Conservation (phyloP, 2,329 filamentous ascomycete genomes). For the Ophiostoma quercus region DNA sequence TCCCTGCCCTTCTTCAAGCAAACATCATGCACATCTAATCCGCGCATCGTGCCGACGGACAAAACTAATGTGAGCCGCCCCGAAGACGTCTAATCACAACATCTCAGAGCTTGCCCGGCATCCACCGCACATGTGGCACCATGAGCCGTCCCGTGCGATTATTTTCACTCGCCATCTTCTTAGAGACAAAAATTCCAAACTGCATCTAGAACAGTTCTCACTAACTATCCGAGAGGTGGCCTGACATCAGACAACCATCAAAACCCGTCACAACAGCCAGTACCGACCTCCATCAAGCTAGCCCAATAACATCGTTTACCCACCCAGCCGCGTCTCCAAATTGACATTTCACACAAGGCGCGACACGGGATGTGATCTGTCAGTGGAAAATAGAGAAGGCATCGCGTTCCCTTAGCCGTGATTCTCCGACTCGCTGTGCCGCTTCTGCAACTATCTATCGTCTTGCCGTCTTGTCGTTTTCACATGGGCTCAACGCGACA, state of each 20-base stretch:
- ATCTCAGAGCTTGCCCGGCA: not conserved
- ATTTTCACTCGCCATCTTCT: not conserved
- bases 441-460: not conserved
- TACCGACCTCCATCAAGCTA: not conserved
- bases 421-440: not conserved
- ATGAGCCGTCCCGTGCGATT: not conserved
- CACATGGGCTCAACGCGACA: constrained; percentile 4
- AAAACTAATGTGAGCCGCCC: not conserved
- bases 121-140: not conserved
- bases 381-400: not conserved
- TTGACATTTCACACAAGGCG: not conserved
- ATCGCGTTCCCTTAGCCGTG: not conserved
- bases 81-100: not conserved
- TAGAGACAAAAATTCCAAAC: not conserved
- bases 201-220: not conserved
- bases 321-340: constrained; percentile 1
- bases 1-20: not conserved
- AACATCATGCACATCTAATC: not conserved
- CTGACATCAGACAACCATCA: not conserved
- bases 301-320: not conserved
- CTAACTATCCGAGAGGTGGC: not conserved
- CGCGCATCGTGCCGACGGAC: not conserved
- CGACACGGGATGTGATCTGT: not conserved
- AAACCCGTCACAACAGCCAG: not conserved
- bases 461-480: not conserved